Percentiles rank a stretch among this genome's conserved stretches.
Evolutionary conservation across 176 grass and related monocot species (phyloP).

Genomic region (Carex scoparia): DNA sequence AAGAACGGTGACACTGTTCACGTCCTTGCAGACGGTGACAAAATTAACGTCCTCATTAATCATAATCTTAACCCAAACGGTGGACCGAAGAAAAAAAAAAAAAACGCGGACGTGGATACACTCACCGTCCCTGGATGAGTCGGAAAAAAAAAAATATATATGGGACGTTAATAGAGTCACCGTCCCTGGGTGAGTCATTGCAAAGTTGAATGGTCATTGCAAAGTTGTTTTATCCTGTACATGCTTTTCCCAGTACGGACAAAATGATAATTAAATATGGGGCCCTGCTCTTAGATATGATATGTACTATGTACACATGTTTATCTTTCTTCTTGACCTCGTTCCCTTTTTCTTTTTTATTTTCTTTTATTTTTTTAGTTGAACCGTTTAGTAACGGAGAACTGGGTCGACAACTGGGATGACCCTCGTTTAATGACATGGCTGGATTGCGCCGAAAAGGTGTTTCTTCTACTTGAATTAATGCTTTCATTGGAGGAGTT

Average conservation of each 20-base stretch:
- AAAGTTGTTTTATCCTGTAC: background rate
- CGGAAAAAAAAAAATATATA: no score
- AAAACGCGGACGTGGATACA: no score
- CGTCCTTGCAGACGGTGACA: no score
- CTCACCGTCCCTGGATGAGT: no score
- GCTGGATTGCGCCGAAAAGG: constrained; percentile 82
- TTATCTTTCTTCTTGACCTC: background rate
- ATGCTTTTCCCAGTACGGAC: background rate
- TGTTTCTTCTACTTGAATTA: constrained; percentile 77
- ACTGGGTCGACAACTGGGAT: constrained; percentile 97
- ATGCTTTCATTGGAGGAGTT: constrained; percentile 84
- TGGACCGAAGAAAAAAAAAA: no score
- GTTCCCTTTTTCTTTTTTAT: background rate
- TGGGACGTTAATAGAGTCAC: no score
- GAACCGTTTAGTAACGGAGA: constrained; percentile 85
- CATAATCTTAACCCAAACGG: no score
- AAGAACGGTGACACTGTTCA: no score
- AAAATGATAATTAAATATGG: background rate
- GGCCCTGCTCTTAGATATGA: background rate
- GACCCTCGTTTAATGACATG: constrained; percentile 92
- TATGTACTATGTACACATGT: background rate
- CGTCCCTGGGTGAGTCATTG: no score
- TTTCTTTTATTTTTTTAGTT: constrained; percentile 45
- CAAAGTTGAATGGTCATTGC: background rate
- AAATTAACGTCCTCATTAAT: no score